Percentiles rank a stretch among this genome's conserved stretches.
Evolutionary conservation across 176 grass and related monocot species (phyloP).

Genomic region (Zoysia japonica): DNA sequence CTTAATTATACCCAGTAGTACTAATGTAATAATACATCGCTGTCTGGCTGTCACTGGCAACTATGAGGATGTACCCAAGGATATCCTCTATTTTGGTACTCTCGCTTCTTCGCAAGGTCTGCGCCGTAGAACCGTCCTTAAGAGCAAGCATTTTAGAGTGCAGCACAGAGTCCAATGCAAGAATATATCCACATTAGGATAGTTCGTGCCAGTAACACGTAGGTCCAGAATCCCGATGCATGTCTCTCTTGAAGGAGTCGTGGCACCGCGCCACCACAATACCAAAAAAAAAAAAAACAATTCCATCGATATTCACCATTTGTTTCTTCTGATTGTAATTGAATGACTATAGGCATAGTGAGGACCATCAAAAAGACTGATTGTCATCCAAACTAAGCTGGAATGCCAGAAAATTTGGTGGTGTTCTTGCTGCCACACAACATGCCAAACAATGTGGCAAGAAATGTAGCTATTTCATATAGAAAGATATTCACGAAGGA

Average conservation of each 20-base stretch:
- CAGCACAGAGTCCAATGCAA: too few species aligned
- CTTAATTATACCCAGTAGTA: neutral
- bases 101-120: neutral
- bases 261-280: neutral
- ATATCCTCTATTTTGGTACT: constrained; percentile 26
- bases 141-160: too few species aligned
- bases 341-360: neutral
- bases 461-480: neutral
- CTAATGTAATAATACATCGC: neutral
- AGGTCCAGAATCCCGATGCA: too few species aligned
- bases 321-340: neutral
- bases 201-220: too few species aligned
- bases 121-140: neutral
- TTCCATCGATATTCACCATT: neutral
- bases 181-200: too few species aligned
- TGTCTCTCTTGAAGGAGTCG: too few species aligned
- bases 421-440: neutral
- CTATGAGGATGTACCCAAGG: constrained; percentile 26
- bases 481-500: neutral
- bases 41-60: neutral
- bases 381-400: neutral
- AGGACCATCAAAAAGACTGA: neutral
- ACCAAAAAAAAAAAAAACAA: neutral
- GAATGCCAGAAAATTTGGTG: neutral
- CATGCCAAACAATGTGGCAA: neutral